These are phyloP conservation scores for Lumnitzera racemosa DNA, from an alignment of 345 rosid genomes.

Conservation along the genomic window DNA sequence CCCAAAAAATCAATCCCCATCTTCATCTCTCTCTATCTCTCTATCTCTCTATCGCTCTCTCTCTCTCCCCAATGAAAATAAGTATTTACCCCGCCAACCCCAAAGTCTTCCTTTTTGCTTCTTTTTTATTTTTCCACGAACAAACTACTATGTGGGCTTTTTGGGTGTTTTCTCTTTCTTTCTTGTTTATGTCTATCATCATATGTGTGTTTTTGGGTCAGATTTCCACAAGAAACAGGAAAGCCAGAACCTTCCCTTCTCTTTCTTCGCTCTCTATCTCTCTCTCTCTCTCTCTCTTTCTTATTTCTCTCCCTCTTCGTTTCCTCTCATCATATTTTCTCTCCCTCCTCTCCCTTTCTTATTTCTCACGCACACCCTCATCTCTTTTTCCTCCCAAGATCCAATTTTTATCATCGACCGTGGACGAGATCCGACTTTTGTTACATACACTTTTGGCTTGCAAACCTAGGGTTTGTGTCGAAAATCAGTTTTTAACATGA, in stretches of 20 bases:
- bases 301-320: neutral
- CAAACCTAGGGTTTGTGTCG: no score
- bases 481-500: conserved; percentile 16
- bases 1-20: conserved; percentile 39
- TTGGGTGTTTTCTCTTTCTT: no score
- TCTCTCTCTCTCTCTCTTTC: conserved; percentile 7
- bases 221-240: conserved; percentile 61
- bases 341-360: conserved; percentile 7
- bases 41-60: no score
- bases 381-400: no score
- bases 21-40: conserved; percentile 46
- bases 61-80: conserved; percentile 20
- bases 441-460: no score
- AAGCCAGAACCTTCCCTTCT: conserved; percentile 46
- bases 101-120: no score
- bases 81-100: conserved; percentile 21
- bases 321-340: conserved; percentile 6
- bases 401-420: no score
- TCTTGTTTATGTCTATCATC: conserved; percentile 25
- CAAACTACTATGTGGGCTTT: no score
- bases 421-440: no score
- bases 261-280: conserved; percentile 12
- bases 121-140: no score
- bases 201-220: conserved; percentile 93
- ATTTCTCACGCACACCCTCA: conserved; percentile 11